phyloP scores from a whole-genome alignment of 2,329 filamentous ascomycete species.

The Fusarium coicis region DNA sequence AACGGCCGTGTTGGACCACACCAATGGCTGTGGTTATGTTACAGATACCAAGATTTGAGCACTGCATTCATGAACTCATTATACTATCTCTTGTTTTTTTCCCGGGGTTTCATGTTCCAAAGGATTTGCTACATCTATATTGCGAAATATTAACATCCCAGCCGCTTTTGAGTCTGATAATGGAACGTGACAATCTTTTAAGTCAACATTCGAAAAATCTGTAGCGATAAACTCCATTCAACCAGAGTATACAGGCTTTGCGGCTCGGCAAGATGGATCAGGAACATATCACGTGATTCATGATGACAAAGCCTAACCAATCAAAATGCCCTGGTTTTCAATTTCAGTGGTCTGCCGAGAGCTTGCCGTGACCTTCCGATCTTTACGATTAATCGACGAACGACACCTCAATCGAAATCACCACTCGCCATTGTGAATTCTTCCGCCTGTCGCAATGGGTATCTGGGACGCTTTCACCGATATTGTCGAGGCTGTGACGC shows the following conservation, averaged over 20 bases:
- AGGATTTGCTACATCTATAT: slow-evolving; percentile 18
- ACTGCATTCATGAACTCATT: slow-evolving; percentile 34
- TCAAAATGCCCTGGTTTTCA: slow-evolving; percentile 58
- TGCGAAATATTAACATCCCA: neutral
- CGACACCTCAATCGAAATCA: slow-evolving; percentile 51
- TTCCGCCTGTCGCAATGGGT: slow-evolving; percentile 65
- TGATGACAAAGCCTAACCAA: slow-evolving; percentile 51
- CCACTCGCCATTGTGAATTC: slow-evolving; percentile 55
- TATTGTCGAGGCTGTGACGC: slow-evolving; percentile 71
- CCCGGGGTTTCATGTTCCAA: slow-evolving; percentile 16
- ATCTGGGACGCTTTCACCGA: slow-evolving; percentile 74
- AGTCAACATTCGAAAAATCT: neutral
- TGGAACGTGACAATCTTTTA: neutral
- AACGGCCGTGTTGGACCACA: slow-evolving; percentile 33
- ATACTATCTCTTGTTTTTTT: slow-evolving; percentile 27
- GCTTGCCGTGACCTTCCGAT: slow-evolving; percentile 48
- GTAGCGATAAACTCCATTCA: neutral
- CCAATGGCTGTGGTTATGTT: slow-evolving; percentile 33
- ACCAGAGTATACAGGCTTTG: neutral
- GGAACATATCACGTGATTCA: neutral
- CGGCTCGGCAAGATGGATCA: slow-evolving; percentile 10
- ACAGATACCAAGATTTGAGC: slow-evolving; percentile 39
- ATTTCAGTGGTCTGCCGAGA: slow-evolving; percentile 53
- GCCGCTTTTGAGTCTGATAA: neutral
- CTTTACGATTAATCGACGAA: slow-evolving; percentile 50